Evolutionary conservation across 2,329 filamentous ascomycete species (phyloP).

Genomic region (Talaromyces sp.): DNA sequence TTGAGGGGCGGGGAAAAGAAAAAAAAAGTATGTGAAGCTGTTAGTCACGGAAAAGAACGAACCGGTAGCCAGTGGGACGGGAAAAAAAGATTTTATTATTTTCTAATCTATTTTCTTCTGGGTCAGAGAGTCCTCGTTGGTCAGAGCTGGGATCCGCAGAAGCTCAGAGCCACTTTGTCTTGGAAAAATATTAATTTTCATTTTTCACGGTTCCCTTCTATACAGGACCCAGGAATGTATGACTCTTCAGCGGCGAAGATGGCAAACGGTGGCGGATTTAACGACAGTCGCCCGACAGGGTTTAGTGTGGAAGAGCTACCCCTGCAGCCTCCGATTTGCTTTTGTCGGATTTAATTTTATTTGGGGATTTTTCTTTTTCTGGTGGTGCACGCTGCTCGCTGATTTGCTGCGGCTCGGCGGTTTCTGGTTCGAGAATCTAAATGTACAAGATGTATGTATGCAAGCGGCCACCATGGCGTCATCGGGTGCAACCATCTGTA

Average conservation of each 20-base stretch:
- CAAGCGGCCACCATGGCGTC: slow-evolving; percentile 20
- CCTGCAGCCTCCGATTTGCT: too few species aligned
- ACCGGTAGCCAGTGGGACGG: slow-evolving; percentile 17
- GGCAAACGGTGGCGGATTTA: slow-evolving; percentile 1
- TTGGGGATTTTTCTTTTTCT: slow-evolving; percentile 9
- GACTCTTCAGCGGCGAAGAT: slow-evolving; percentile 2
- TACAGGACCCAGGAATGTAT: too few species aligned
- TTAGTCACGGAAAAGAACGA: slow-evolving; percentile 39
- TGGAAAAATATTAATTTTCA: too few species aligned
- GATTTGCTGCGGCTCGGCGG: not conserved
- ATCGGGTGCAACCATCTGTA: slow-evolving; percentile 2
- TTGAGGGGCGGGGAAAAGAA: slow-evolving; percentile 26
- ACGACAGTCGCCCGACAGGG: not conserved
- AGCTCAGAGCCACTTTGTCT: not conserved
- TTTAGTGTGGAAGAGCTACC: not conserved
- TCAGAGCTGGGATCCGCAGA: too few species aligned
- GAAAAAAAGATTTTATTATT: too few species aligned
- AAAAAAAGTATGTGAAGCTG: slow-evolving; percentile 25
- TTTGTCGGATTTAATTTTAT: too few species aligned
- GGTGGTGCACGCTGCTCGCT: not conserved
- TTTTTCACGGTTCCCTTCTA: too few species aligned
- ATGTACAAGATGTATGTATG: slow-evolving; percentile 3
- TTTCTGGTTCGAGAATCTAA: not conserved
- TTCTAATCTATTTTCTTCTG: too few species aligned
- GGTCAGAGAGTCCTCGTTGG: too few species aligned